phyloP scores from a whole-genome alignment of 176 grass and related monocot genomes.

The Musa itinerans region DNA sequence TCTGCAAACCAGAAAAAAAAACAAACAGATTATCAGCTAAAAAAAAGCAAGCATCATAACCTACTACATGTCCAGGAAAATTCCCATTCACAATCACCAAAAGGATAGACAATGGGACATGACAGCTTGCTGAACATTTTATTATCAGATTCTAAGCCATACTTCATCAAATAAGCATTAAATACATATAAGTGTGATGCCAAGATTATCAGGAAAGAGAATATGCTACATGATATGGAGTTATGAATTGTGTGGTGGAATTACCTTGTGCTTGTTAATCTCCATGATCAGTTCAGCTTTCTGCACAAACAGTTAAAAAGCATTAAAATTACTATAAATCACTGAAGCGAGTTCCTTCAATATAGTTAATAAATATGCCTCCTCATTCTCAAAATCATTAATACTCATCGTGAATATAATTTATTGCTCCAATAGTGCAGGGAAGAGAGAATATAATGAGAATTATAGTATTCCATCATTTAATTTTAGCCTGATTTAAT shows the following conservation, averaged over 20 bases:
- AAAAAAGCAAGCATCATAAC: neutral
- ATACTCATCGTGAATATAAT: no score
- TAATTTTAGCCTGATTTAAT: neutral
- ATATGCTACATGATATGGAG: neutral
- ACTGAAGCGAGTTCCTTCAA: neutral
- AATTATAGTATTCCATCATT: no score
- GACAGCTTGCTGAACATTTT: neutral
- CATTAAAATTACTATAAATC: neutral
- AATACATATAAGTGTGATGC: no score
- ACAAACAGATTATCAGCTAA: neutral
- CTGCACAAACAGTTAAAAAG: slow-evolving; percentile 34
- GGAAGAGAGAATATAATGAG: no score
- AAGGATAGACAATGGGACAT: neutral
- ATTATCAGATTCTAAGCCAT: neutral
- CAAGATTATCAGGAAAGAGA: no score
- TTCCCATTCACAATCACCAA: neutral
- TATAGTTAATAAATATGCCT: neutral
- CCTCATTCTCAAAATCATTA: neutral
- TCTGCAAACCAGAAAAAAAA: slow-evolving; percentile 33
- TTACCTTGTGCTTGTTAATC: slow-evolving; percentile 68
- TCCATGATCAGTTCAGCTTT: slow-evolving; percentile 50
- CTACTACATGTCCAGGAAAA: neutral
- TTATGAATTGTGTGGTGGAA: neutral
- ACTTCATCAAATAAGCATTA: neutral
- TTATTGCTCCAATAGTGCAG: no score